phyloP scores from a whole-genome alignment of 768 basidiomycete genomes.

The Chalciporus chontae region DNA sequence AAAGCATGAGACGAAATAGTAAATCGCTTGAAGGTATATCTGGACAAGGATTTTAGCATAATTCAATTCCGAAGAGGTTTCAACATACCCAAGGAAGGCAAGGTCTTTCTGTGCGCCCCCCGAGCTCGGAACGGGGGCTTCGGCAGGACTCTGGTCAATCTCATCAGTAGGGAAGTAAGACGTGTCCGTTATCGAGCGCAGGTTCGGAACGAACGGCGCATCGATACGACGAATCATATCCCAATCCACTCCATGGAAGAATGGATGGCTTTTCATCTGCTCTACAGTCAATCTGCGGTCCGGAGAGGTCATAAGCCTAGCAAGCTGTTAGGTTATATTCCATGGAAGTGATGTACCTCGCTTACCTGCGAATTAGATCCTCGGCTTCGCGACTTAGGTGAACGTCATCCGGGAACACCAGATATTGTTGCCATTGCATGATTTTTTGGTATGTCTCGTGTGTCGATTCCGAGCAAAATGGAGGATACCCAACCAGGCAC shows the following conservation, averaged over 20 bases:
- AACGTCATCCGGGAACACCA: slow-evolving; percentile 91
- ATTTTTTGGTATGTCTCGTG: slow-evolving; percentile 99
- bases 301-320: slow-evolving; percentile 77
- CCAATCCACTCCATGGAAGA: slow-evolving; percentile 98
- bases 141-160: slow-evolving; percentile 69
- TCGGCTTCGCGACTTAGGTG: slow-evolving; percentile 89
- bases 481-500: slow-evolving; percentile 94
- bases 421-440: slow-evolving; percentile 86
- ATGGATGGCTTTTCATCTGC: slow-evolving; percentile 87
- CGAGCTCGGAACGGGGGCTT: slow-evolving; percentile 35
- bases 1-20: slow-evolving; percentile 57
- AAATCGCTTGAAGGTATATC: slow-evolving; percentile 81
- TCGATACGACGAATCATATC: slow-evolving; percentile 80
- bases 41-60: slow-evolving; percentile 25
- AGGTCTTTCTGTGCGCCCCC: slow-evolving; percentile 51
- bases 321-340: slow-evolving; percentile 5
- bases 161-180: slow-evolving; percentile 99
- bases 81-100: slow-evolving; percentile 60
- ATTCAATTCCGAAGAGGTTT: background rate
- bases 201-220: slow-evolving; percentile 93
- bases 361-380: slow-evolving; percentile 79
- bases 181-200: slow-evolving; percentile 91
- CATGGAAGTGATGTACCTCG: background rate
- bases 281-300: slow-evolving; percentile 78
- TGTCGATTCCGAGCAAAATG: slow-evolving; percentile 93